phyloP scores from a whole-genome alignment of 108 stramenopile species.

The Bacterosira constricta region DNA sequence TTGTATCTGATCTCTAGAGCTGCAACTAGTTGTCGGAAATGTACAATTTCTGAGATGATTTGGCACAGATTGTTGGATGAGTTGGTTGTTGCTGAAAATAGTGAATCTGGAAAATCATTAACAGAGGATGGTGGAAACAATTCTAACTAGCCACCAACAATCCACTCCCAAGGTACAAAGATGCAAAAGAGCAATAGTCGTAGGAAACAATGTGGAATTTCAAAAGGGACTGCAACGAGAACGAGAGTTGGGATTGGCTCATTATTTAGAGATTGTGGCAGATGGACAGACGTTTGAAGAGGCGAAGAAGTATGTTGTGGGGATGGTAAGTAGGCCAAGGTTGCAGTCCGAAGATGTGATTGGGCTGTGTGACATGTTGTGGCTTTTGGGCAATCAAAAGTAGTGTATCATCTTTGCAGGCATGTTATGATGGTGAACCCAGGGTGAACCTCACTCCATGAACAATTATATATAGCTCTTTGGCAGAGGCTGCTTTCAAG shows the following conservation, averaged over 20 bases:
- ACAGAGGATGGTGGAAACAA: conserved; percentile 33
- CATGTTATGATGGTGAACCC: too few relatives aligned
- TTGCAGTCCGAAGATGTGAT: too few relatives aligned
- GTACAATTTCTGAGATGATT: too few relatives aligned
- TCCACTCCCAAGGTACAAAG: conserved; percentile 48
- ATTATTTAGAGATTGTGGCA: conserved; percentile 56
- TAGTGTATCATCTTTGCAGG: too few relatives aligned
- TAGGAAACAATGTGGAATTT: conserved; percentile 38
- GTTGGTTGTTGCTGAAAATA: conserved; percentile 16
- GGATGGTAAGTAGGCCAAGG: too few relatives aligned
- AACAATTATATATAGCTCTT: too few relatives aligned
- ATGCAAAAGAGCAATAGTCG: conserved; percentile 59
- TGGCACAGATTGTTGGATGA: conserved; percentile 61
- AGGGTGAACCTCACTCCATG: too few relatives aligned
- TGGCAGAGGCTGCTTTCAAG: too few relatives aligned
- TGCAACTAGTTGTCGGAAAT: too few relatives aligned
- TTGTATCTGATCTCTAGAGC: not conserved
- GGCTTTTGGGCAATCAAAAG: too few relatives aligned
- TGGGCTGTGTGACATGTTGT: too few relatives aligned
- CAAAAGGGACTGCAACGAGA: conserved; percentile 47
- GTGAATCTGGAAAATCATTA: not conserved
- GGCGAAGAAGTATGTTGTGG: conserved; percentile 53
- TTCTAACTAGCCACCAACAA: conserved; percentile 50
- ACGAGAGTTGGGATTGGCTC: conserved; percentile 54
- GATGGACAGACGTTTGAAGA: conserved; percentile 54